These are phyloP conservation scores for Mortierella sp. DNA, from an alignment of 371 early-diverging fungal genomes.

Conservation along the genomic window DNA sequence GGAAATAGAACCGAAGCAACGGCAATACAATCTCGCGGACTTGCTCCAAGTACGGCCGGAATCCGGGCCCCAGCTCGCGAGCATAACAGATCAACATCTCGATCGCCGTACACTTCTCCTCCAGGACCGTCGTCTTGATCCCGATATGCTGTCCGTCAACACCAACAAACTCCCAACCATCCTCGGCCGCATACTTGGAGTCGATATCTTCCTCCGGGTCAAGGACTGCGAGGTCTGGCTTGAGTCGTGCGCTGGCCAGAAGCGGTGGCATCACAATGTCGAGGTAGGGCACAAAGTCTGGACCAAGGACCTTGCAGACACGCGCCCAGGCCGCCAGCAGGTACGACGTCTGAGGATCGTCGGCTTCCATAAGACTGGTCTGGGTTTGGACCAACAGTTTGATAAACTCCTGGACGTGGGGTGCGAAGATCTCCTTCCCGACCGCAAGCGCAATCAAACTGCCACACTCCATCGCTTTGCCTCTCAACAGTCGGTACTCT, in stretches of 20 bases:
- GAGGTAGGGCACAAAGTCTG: conserved; percentile 94
- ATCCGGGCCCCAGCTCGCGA: conserved; percentile 89
- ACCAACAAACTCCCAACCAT: conserved; percentile 96
- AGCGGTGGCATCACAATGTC: conserved; percentile 95
- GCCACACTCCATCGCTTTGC: conserved; percentile 97
- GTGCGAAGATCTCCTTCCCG: conserved; percentile 87
- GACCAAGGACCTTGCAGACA: conserved; percentile 93
- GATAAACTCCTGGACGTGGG: conserved; percentile 84
- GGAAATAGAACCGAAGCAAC: conserved; percentile 95
- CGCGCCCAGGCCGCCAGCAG: conserved; percentile 97
- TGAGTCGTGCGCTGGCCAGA: conserved; percentile 83
- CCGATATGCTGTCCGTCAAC: conserved; percentile 93
- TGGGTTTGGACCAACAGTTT: conserved; percentile 87
- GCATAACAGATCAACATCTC: conserved; percentile 98
- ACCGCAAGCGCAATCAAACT: conserved; percentile 93
- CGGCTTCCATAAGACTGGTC: conserved; percentile 80
- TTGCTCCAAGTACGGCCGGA: conserved; percentile 85
- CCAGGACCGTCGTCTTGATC: conserved; percentile 95
- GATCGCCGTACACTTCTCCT: conserved; percentile 97
- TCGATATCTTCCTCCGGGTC: conserved; percentile 91
- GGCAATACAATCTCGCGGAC: conserved; percentile 91
- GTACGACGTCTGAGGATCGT: conserved; percentile 94
- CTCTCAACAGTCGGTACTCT: conserved; percentile 91
- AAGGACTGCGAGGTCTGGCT: conserved; percentile 94
- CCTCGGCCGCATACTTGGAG: conserved; percentile 88